Evolutionary conservation across 1,284 basidiomycete species (phyloP), one percentile per base, ranked within the genome.

Genomic region (Fistulinella cinereoalba): DNA sequence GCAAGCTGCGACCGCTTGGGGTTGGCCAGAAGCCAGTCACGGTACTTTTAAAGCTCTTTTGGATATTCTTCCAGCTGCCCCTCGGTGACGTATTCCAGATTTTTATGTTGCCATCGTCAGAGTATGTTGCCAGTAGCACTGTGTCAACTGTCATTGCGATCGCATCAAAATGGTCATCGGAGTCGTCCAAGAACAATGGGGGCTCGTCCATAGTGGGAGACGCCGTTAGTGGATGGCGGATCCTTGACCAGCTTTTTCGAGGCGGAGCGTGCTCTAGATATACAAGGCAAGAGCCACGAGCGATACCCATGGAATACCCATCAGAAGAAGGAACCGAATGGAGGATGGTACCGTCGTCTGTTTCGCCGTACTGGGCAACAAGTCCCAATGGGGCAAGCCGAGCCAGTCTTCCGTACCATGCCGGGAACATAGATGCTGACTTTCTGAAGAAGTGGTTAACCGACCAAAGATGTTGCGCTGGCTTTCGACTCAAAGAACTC

Each of bases 391-490:
- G 53, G 13, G 54, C 24, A 2, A 57, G 23, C 24, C 7, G 41
- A 23, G 15, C 47, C 4, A 57, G 4, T 39, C 55, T 58, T 19
- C 43, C 49, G 34, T 57, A 55, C 56, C 58, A 58, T 8, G 47
- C 49, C 11, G 56, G 58, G 28, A 53, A 39, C 21, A 45, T 22
- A 9, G 44, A 44, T 7, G 48, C 32, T 7, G 21, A 2, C 23
- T 57, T 57, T 24, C 37, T 36, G 37, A 29, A 38, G 21, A 37
- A 60, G 23, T 42, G 43, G 31, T 48, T 46, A 28, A 45, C 37
- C 6, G 57, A 54, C 55, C 56, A 60, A 39, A 60, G 32, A 25
- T 41, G 47, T 7, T 47, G 49, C 6, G 44, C 21, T 5, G 52
- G 44, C 41, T 46, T 57, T 28, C 44, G 43, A 29, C 19, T 46